Conservation (phyloP, 2,329 filamentous ascomycete genomes). For the Fusarium begoniae region DNA sequence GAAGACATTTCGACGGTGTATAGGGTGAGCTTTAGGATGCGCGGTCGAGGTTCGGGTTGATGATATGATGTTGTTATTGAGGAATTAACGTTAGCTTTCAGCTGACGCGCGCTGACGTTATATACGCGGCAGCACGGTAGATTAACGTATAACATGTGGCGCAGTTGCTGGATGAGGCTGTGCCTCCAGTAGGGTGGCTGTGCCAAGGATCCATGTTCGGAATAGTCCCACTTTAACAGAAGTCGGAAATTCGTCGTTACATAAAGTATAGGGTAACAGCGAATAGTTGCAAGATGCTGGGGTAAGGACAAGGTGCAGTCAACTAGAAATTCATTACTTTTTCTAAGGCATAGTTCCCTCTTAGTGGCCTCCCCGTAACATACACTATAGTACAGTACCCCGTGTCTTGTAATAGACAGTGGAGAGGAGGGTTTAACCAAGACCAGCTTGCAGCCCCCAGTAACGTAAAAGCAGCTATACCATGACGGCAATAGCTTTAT, state of each 20-base stretch:
- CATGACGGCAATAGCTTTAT: not conserved
- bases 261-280: not conserved
- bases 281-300: not conserved
- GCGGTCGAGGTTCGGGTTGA: not conserved
- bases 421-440: not conserved
- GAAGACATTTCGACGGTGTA: not conserved
- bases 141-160: not conserved
- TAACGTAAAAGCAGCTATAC: not conserved
- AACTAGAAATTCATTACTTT: not conserved
- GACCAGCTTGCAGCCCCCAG: not conserved
- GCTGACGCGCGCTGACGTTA: slow-evolving; percentile 20
- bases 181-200: not conserved
- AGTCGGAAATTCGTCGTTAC: not conserved
- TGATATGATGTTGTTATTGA: not conserved
- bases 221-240: not conserved
- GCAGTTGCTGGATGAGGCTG: not conserved
- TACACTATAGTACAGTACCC: not conserved
- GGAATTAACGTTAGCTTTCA: not conserved
- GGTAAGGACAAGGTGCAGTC: not conserved
- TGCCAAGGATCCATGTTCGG: fast-evolving
- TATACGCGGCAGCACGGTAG: not conserved
- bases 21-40: no score
- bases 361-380: not conserved
- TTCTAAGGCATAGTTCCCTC: not conserved
- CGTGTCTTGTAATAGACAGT: not conserved